A percentile compares a stretch with the other conserved stretches of the same genome.
Conservation (phyloP, 148 eudicot species). For the Pouteria glomerata region DNA sequence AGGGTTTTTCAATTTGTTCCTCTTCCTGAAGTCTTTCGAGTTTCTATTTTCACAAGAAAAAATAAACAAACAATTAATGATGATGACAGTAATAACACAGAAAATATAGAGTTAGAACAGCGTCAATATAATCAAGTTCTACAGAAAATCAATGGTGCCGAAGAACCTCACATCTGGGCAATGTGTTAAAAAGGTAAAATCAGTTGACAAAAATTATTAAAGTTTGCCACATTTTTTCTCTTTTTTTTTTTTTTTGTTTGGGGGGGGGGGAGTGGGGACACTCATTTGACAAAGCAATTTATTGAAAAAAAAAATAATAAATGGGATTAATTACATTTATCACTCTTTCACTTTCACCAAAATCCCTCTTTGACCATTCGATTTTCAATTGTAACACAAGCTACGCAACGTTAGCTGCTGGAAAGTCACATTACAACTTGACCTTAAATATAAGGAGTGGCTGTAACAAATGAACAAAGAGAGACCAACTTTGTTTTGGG, state of each 20-base stretch:
- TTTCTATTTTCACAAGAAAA: conserved; percentile 43
- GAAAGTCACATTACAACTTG: too few species aligned
- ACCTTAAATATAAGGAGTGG: too few species aligned
- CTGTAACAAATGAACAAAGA: too few species aligned
- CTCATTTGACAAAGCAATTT: background rate
- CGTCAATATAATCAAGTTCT: background rate
- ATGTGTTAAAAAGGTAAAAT: background rate
- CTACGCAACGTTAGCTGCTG: too few species aligned
- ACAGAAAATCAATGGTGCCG: background rate
- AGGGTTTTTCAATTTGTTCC: conserved; percentile 93
- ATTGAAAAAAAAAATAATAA: background rate
- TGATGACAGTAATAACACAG: background rate
- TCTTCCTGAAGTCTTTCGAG: conserved; percentile 87
- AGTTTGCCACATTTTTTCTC: too few species aligned
- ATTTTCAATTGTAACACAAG: too few species aligned
- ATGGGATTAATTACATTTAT: too few species aligned
- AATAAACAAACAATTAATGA: background rate
- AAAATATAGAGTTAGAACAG: background rate
- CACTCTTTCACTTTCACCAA: background rate
- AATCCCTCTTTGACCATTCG: too few species aligned
- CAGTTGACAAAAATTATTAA: background rate
- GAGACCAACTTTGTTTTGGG: background rate
- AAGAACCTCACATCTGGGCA: background rate
- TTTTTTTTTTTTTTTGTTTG: too few species aligned
- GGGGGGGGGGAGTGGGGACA: too few species aligned